Conservation (phyloP, 257 asterid genomes). For the Petunia axillaris region DNA sequence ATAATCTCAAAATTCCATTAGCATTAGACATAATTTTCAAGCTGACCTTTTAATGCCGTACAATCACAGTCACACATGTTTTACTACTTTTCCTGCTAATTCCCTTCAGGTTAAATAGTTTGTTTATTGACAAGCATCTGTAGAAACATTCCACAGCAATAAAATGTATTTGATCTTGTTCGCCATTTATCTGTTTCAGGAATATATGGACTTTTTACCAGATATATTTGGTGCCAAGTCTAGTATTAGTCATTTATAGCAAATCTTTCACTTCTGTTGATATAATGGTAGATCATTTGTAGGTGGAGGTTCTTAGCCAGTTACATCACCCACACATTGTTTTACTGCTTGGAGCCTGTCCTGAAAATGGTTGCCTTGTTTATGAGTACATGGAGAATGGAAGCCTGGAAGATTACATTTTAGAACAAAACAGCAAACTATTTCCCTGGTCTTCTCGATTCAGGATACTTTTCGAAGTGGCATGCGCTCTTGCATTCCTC, state of each 20-base stretch:
- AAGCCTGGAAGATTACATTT: conserved; percentile 68
- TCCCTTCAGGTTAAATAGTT: neutral
- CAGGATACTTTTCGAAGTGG: conserved; percentile 78
- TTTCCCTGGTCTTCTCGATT: conserved; percentile 81
- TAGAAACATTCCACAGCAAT: neutral
- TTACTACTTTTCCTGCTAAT: neutral
- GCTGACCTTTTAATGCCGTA: neutral
- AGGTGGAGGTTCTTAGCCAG: conserved; percentile 90
- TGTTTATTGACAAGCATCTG: neutral
- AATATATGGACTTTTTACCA: neutral
- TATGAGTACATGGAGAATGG: conserved; percentile 91
- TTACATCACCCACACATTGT: conserved; percentile 80
- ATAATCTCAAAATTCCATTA: neutral
- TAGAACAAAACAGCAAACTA: conserved; percentile 41
- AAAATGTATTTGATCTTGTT: neutral
- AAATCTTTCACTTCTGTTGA: neutral
- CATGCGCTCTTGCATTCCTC: conserved; percentile 85
- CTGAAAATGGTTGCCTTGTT: conserved; percentile 74
- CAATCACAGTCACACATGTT: neutral
- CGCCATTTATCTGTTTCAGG: neutral
- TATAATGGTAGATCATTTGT: conserved; percentile 29
- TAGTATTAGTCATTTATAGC: neutral
- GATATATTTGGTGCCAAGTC: neutral
- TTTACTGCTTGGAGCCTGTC: conserved; percentile 85
- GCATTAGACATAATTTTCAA: neutral